Conservation (phyloP, 1,284 basidiomycete genomes). For the Trametes sp. region DNA sequence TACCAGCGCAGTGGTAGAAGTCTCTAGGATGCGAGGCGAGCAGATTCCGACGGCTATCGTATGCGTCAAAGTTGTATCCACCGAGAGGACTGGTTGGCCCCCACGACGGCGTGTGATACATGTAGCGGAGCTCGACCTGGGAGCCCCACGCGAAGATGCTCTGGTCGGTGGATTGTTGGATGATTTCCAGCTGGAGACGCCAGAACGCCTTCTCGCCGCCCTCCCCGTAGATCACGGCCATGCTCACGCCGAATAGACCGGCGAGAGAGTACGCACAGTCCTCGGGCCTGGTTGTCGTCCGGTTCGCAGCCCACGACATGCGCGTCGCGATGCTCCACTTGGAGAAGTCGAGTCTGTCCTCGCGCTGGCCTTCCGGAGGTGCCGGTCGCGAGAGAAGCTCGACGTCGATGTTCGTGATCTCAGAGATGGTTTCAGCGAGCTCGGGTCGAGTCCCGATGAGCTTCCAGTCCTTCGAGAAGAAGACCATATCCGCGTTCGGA, state of each 20-base stretch:
- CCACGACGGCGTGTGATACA: too few species aligned
- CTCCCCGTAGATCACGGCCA: not conserved
- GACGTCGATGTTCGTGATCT: not conserved
- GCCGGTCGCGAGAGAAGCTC: not conserved
- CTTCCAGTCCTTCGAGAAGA: not conserved
- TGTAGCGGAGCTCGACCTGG: too few species aligned
- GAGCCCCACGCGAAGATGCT: not conserved
- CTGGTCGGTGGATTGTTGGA: not conserved
- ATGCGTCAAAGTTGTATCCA: too few species aligned
- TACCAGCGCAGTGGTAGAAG: too few species aligned
- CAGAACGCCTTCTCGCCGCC: not conserved
- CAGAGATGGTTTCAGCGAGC: not conserved
- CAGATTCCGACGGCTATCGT: too few species aligned
- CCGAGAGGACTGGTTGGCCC: too few species aligned
- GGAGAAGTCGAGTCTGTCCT: too few species aligned
- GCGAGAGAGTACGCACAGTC: not conserved
- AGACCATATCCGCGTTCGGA: not conserved
- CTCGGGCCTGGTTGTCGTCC: not conserved
- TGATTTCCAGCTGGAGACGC: not conserved
- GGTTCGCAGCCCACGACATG: not conserved
- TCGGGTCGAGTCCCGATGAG: not conserved
- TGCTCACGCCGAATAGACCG: not conserved
- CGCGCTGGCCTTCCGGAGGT: not conserved
- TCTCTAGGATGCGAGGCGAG: too few species aligned
- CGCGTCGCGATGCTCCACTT: not conserved